Base-by-base conservation (phyloP, 2,329 filamentous ascomycete species). In the Colletotrichum sp. region DNA sequence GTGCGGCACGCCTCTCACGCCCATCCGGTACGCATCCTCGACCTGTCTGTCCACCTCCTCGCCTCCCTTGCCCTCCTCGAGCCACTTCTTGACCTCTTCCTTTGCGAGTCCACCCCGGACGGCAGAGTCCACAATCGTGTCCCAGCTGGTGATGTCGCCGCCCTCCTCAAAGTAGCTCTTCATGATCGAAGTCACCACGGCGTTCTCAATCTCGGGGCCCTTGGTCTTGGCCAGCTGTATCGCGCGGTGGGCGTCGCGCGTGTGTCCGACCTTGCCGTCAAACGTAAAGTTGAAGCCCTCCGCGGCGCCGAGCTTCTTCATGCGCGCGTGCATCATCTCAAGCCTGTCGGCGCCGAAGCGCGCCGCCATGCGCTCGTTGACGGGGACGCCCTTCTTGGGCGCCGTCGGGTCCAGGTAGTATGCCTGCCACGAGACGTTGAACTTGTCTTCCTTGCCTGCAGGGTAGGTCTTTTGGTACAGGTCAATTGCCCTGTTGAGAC, bases 381-480 rank as follows among this genome's bases (percentile, higher is more conserved):
- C 82, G 21, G 89, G 87, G 6, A 89, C 80, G 8, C 88, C 86
- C 52, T 80, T 78, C 26, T 82, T 83, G 6, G 87, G 84, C 1
- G 93, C 89, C 1, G 91, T 87, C 0, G 94, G 94, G 80, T 96
- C 93, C 68, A 98, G 90, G 83, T 96, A 96, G 86, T 94, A 98
- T 3, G 95, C 94, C 76, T 91, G 89, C 94, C 95, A 98, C 76
- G 89, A 90, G 16, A 94, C 91, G 62, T 88, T 89, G 85, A 97
- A 96, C 24, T 89, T 94, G 84, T 96, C 94, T 52, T 88, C 83
- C 58, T 83, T 81, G 12, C 87, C 90, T 66, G 87, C 85, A 0
- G 93, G 92, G 79, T 95, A 87, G 52, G 88, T 87, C 79, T 90
- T 87, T 80, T 91, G 90, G 86, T 94, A 95, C 34, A 90, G 83